Conservation (phyloP, 306 rosid genomes). For the Albizia julibrissin region DNA sequence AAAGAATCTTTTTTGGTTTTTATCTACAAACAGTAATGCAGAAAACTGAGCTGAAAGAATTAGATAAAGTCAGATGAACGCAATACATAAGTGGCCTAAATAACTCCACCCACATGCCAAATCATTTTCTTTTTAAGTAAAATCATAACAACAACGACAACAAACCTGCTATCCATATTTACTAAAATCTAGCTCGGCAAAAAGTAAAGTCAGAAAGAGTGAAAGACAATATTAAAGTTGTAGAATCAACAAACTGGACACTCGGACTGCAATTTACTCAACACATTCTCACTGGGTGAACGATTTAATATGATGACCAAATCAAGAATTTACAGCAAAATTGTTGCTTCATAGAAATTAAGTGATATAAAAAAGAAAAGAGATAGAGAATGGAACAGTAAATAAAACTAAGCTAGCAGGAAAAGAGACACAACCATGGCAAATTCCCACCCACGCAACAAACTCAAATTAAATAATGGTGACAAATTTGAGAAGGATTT, state of each 20-base stretch:
- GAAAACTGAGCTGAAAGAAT: not conserved
- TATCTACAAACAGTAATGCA: constrained; percentile 7
- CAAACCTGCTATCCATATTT: not conserved
- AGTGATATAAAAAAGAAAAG: not conserved
- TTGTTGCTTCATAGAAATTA: not conserved
- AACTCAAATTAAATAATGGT: not conserved
- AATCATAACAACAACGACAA: not conserved
- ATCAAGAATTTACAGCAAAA: not conserved
- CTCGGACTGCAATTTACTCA: not conserved
- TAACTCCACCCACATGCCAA: not conserved
- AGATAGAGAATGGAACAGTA: not conserved
- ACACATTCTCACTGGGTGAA: not conserved
- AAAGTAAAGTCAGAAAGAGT: not conserved
- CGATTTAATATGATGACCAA: not conserved
- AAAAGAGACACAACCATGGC: not conserved
- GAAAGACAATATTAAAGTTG: not conserved
- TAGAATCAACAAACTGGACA: not conserved
- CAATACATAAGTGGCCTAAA: not conserved
- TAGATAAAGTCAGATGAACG: not conserved
- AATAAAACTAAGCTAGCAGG: not conserved
- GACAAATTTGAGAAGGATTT: not conserved
- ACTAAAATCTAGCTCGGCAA: not conserved
- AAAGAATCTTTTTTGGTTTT: not conserved
- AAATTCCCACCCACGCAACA: not conserved
- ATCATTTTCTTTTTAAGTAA: not conserved